A percentile compares a stretch with the other conserved stretches of the same genome.
These are phyloP conservation scores for Rutstroemia sp. DNA, from an alignment of 2,329 filamentous ascomycete species.

Conservation along the genomic window DNA sequence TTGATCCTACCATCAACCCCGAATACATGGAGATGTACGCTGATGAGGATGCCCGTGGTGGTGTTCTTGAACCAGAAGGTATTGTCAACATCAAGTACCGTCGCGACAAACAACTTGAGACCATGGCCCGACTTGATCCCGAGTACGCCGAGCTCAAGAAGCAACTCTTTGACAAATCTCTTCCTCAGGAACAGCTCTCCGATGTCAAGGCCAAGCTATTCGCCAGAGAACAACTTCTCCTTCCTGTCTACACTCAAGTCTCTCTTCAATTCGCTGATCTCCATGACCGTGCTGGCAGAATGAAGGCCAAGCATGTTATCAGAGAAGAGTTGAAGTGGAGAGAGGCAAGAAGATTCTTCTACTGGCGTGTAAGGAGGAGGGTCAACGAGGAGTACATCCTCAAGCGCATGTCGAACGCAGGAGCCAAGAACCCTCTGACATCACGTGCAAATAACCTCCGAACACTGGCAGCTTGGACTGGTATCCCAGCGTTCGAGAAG, in stretches of 20 bases:
- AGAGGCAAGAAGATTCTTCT: constrained; percentile 94
- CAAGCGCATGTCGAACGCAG: constrained; percentile 64
- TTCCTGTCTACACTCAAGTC: constrained; percentile 92
- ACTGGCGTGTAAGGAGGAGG: constrained; percentile 96
- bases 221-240: constrained; percentile 75
- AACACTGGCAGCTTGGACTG: constrained; percentile 77
- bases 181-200: constrained; percentile 67
- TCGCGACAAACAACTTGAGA: constrained; percentile 93
- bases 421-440: constrained; percentile 36
- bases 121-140: constrained; percentile 89
- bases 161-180: constrained; percentile 55
- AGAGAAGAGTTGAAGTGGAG: constrained; percentile 78
- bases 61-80: constrained; percentile 95
- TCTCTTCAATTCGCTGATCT: constrained; percentile 96
- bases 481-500: constrained; percentile 65
- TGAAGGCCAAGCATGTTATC: constrained; percentile 96
- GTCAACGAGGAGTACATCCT: constrained; percentile 97
- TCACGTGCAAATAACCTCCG: constrained; percentile 61
- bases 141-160: constrained; percentile 79
- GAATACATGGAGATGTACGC: constrained; percentile 99
- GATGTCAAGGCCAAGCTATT: constrained; percentile 79
- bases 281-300: constrained; percentile 92
- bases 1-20: constrained; percentile 97
- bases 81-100: constrained; percentile 99
- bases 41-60: constrained; percentile 87